Evolutionary conservation across 768 basidiomycete genomes (phyloP).

Genomic region (Tylopilus intermedius): DNA sequence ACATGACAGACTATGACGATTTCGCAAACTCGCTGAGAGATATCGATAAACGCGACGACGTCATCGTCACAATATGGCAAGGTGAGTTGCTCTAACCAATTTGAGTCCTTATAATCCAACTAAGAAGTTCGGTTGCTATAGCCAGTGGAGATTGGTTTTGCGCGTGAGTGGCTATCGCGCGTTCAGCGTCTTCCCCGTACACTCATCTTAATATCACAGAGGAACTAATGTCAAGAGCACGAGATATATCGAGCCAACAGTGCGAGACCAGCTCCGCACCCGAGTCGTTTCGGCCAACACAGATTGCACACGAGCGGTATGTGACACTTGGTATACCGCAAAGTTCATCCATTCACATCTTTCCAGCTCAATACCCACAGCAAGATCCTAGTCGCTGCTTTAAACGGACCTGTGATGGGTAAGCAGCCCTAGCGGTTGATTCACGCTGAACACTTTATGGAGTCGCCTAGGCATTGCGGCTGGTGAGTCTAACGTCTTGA

Average conservation of each 20-base stretch:
- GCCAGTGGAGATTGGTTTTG: slow-evolving; percentile 72
- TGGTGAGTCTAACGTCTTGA: slow-evolving; percentile 32
- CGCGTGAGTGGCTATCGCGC: slow-evolving; percentile 43
- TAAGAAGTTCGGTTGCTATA: slow-evolving; percentile 17
- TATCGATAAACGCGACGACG: slow-evolving; percentile 56
- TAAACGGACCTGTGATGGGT: slow-evolving; percentile 79
- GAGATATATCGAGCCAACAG: slow-evolving; percentile 14
- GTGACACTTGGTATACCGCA: neutral
- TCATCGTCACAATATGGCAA: slow-evolving; percentile 65
- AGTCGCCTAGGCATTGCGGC: slow-evolving; percentile 54
- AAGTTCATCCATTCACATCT: neutral
- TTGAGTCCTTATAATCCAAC: neutral
- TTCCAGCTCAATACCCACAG: slow-evolving; percentile 59
- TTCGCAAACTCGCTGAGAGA: slow-evolving; percentile 55
- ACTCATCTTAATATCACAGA: slow-evolving; percentile 28
- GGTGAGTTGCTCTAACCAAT: slow-evolving; percentile 31
- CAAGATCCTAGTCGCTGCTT: slow-evolving; percentile 64
- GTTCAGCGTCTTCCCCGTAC: neutral
- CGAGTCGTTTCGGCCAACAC: slow-evolving; percentile 48
- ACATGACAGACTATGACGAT: slow-evolving; percentile 51
- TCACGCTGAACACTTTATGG: slow-evolving; percentile 3
- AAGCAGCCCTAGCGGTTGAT: neutral
- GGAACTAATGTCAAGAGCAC: slow-evolving; percentile 51
- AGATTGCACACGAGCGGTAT: slow-evolving; percentile 61
- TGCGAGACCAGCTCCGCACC: slow-evolving; percentile 46